phyloP scores from a whole-genome alignment of 1,139 yeast species.

The Blastobotrys malaysiensis region DNA sequence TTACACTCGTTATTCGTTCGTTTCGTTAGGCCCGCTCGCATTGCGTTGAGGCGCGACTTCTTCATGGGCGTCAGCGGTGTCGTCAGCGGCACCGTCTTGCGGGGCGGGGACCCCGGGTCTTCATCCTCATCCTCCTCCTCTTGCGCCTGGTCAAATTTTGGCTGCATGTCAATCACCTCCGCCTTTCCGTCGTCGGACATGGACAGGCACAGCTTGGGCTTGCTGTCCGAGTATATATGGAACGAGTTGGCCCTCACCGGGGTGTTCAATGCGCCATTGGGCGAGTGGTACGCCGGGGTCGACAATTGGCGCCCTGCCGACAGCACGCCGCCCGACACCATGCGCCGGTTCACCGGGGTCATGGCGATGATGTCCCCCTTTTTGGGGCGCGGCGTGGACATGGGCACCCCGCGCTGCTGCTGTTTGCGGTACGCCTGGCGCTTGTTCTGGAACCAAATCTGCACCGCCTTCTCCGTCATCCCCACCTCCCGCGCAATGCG shows the following conservation, averaged over 20 bases:
- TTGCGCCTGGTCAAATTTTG: too few species aligned
- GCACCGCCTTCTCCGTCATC: conserved; percentile 97
- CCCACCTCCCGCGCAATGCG: conserved; percentile 72
- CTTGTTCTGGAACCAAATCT: conserved; percentile 96
- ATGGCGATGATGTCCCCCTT: conserved; percentile 1
- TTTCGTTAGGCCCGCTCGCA: conserved; percentile 5
- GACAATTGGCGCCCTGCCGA: not conserved
- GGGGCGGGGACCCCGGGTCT: not conserved
- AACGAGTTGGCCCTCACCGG: not conserved
- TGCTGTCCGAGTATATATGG: conserved; percentile 3
- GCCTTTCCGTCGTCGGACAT: conserved; percentile 38
- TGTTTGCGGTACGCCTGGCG: conserved; percentile 74
- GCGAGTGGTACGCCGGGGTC: not conserved
- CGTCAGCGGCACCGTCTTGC: not conserved
- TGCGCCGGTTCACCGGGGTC: not conserved
- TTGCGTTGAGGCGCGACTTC: conserved; percentile 7
- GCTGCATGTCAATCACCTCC: conserved; percentile 17
- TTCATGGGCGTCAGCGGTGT: conserved; percentile 12
- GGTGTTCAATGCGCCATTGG: not conserved
- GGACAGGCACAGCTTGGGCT: conserved; percentile 23
- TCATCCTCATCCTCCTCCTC: not conserved
- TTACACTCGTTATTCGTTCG: conserved; percentile 3
- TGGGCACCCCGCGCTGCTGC: conserved; percentile 8
- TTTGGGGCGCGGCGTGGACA: conserved; percentile 4
- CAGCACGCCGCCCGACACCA: too few species aligned